These are phyloP conservation scores for Suhomyces kilbournensis DNA, from an alignment of 805 yeast genomes.

Conservation along the genomic window DNA sequence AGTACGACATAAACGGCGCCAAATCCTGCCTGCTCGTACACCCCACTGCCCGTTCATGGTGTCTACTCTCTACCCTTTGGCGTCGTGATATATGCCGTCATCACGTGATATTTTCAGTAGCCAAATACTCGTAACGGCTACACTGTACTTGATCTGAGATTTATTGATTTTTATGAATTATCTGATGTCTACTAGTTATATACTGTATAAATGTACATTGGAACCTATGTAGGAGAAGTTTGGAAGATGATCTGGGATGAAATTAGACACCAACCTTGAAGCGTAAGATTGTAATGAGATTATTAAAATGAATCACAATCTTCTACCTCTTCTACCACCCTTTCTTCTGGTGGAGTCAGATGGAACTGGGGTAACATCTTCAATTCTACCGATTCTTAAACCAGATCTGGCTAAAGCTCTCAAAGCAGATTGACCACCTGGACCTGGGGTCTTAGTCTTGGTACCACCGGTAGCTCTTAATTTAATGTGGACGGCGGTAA, in stretches of 20 bases:
- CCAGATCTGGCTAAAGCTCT: conserved; percentile 99
- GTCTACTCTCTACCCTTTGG: background rate
- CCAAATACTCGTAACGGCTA: background rate
- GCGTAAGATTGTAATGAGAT: conserved; percentile 1
- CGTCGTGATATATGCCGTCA: background rate
- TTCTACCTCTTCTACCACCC: conserved; percentile 99
- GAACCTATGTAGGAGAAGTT: conserved; percentile 2
- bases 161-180: background rate
- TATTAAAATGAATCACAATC: conserved; percentile 58
- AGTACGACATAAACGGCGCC: background rate
- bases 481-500: conserved; percentile 98
- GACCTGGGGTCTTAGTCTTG: conserved; percentile 99
- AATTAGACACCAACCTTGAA: background rate
- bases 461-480: conserved; percentile 99
- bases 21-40: background rate
- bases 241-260: background rate
- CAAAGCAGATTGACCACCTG: conserved; percentile 99
- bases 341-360: conserved; percentile 99
- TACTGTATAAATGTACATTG: conserved; percentile 7
- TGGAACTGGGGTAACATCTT: conserved; percentile 99
- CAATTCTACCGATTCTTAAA: conserved; percentile 99
- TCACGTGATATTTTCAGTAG: background rate
- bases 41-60: background rate
- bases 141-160: background rate
- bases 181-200: background rate